Conservation (phyloP, 495 filamentous ascomycete genomes). For the Xylaria sp. region DNA sequence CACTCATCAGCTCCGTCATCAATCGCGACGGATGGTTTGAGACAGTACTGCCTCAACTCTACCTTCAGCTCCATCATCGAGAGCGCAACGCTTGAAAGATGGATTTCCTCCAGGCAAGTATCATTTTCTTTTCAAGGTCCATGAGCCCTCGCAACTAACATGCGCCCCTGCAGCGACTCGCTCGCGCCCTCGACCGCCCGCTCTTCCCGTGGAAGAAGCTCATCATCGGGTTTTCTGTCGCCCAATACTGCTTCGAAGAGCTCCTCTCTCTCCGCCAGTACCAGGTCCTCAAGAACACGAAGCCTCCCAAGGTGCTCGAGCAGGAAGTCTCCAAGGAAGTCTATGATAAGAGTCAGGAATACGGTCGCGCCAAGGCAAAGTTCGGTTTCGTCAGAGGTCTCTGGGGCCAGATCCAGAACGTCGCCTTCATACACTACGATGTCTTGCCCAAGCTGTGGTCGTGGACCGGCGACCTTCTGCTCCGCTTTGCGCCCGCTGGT, state of each 20-base stretch:
- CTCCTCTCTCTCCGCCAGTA: conserved; percentile 89
- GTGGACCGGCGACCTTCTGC: conserved; percentile 74
- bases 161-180: conserved; percentile 71
- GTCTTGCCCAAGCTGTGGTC: conserved; percentile 90
- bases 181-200: conserved; percentile 85
- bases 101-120: conserved; percentile 60
- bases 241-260: conserved; percentile 85
- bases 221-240: conserved; percentile 89
- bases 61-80: neutral
- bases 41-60: neutral
- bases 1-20: conserved; percentile 13
- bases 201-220: conserved; percentile 97
- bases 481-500: conserved; percentile 72
- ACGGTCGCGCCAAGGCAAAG: conserved; percentile 92
- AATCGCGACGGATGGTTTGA: conserved; percentile 18
- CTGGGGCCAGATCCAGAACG: conserved; percentile 84
- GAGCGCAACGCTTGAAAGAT: conserved; percentile 40
- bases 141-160: conserved; percentile 2
- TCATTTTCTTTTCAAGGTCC: neutral
- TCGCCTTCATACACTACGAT: conserved; percentile 88
- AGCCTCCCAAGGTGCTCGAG: conserved; percentile 81
- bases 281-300: conserved; percentile 76
- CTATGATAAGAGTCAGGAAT: conserved; percentile 96
- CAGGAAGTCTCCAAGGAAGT: conserved; percentile 87
- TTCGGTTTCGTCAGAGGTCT: conserved; percentile 80